Conservation (phyloP, 768 basidiomycete species). For the Xanthoconium purpureum region DNA sequence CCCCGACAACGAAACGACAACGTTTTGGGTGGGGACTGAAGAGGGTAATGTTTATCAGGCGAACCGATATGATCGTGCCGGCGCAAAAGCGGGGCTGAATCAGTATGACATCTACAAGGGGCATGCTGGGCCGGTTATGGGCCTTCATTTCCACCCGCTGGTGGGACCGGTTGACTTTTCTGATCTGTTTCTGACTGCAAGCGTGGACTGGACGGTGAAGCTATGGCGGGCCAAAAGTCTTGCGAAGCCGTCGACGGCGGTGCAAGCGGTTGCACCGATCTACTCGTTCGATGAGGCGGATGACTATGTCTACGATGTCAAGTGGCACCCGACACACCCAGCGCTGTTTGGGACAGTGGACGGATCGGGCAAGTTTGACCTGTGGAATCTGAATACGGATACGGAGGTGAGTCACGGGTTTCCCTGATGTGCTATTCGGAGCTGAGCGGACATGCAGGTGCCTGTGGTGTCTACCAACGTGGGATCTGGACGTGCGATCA, state of each 20-base stretch:
- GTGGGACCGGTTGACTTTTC: slow-evolving; percentile 92
- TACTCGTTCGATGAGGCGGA: slow-evolving; percentile 97
- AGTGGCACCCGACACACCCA: slow-evolving; percentile 96
- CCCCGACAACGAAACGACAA: slow-evolving; percentile 93
- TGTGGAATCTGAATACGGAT: slow-evolving; percentile 98
- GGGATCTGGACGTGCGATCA: slow-evolving; percentile 79
- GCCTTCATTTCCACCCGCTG: slow-evolving; percentile 91
- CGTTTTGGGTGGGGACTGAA: slow-evolving; percentile 97
- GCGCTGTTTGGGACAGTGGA: slow-evolving; percentile 92
- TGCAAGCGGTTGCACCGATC: slow-evolving; percentile 59
- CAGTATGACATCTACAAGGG: slow-evolving; percentile 91
- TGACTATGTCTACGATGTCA: slow-evolving; percentile 98
- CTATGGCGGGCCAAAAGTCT: slow-evolving; percentile 85
- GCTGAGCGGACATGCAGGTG: slow-evolving; percentile 51
- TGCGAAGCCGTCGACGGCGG: slow-evolving; percentile 65
- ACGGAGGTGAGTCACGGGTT: slow-evolving; percentile 69
- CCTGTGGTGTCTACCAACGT: slow-evolving; percentile 86
- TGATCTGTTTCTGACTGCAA: slow-evolving; percentile 89
- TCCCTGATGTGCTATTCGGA: background rate
- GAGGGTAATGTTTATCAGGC: slow-evolving; percentile 97
- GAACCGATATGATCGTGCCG: slow-evolving; percentile 94
- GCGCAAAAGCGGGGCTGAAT: slow-evolving; percentile 93
- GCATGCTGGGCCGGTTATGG: slow-evolving; percentile 91
- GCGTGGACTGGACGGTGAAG: slow-evolving; percentile 98
- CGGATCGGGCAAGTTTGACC: slow-evolving; percentile 91